phyloP scores from a whole-genome alignment of 1,284 basidiomycete species.

The Malassezia caprae region DNA sequence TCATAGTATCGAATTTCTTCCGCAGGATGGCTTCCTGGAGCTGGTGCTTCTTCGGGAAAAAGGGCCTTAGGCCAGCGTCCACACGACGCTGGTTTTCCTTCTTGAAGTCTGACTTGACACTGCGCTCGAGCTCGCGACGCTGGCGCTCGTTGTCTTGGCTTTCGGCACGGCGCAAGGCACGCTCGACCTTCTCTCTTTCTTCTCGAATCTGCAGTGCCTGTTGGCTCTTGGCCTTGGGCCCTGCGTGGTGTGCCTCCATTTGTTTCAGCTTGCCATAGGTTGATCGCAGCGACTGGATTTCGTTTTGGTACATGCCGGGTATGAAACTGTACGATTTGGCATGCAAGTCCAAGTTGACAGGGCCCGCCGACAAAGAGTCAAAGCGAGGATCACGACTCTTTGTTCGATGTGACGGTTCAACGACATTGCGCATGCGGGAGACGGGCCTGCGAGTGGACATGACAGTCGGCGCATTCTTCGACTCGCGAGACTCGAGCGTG shows the following conservation, averaged over 20 bases:
- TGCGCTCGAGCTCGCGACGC: conserved; percentile 53
- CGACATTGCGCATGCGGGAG: conserved; percentile 63
- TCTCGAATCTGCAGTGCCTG: conserved; percentile 50
- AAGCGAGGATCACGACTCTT: conserved; percentile 76
- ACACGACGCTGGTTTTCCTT: conserved; percentile 39
- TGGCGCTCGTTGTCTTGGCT: conserved; percentile 59
- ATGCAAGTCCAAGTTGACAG: conserved; percentile 62
- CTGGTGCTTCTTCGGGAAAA: conserved; percentile 68
- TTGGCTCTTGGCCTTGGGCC: conserved; percentile 57
- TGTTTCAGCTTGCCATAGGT: conserved; percentile 62
- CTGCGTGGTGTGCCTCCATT: conserved; percentile 59
- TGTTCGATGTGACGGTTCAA: conserved; percentile 57
- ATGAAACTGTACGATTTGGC: conserved; percentile 70
- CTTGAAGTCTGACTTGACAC: conserved; percentile 55
- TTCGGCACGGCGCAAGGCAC: conserved; percentile 65
- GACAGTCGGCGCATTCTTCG: conserved; percentile 84
- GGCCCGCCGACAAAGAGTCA: conserved; percentile 61
- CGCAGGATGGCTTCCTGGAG: conserved; percentile 7
- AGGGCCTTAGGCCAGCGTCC: conserved; percentile 49
- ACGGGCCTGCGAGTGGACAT: conserved; percentile 78
- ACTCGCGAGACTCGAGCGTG: conserved; percentile 53
- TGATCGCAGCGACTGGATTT: conserved; percentile 60
- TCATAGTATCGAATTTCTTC: conserved; percentile 15
- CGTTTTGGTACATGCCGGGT: conserved; percentile 58
- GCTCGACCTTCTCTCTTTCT: conserved; percentile 68